These are phyloP conservation scores for Backusella luteola DNA, from an alignment of 192 early-diverging fungal species.

Conservation along the genomic window DNA sequence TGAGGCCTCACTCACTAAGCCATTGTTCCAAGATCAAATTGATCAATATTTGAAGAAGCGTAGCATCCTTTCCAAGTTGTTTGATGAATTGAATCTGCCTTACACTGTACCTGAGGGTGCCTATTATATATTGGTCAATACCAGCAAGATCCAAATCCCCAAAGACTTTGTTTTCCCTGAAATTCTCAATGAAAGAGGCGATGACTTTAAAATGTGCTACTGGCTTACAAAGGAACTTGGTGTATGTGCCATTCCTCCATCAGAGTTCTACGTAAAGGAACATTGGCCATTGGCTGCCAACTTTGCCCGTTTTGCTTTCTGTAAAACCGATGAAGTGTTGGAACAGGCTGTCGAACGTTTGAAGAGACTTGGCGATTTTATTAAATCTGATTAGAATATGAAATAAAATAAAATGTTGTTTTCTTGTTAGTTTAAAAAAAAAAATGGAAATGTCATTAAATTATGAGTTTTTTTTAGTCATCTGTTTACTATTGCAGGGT, in stretches of 20 bases:
- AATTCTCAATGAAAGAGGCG: slow-evolving; percentile 56
- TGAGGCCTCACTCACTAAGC: slow-evolving; percentile 54
- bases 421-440: slow-evolving; percentile 1
- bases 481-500: not conserved
- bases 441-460: not conserved
- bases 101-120: slow-evolving; percentile 88
- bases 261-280: slow-evolving; percentile 80
- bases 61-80: slow-evolving; percentile 64
- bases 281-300: slow-evolving; percentile 66
- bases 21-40: slow-evolving; percentile 72
- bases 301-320: slow-evolving; percentile 89
- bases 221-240: slow-evolving; percentile 87
- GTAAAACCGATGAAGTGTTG: slow-evolving; percentile 85
- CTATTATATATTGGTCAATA: slow-evolving; percentile 92
- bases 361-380: slow-evolving; percentile 55
- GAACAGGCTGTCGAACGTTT: slow-evolving; percentile 71
- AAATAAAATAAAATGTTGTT: not conserved
- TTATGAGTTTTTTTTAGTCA: not conserved
- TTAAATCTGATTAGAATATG: slow-evolving; percentile 18
- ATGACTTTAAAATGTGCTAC: slow-evolving; percentile 77
- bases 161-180: slow-evolving; percentile 57
- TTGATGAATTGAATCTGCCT: slow-evolving; percentile 67
- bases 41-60: slow-evolving; percentile 69
- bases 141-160: slow-evolving; percentile 62
- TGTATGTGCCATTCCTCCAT: slow-evolving; percentile 89